These are phyloP conservation scores for Trichoderma koningii DNA, from an alignment of 2,329 filamentous ascomycete genomes.

Conservation along the genomic window DNA sequence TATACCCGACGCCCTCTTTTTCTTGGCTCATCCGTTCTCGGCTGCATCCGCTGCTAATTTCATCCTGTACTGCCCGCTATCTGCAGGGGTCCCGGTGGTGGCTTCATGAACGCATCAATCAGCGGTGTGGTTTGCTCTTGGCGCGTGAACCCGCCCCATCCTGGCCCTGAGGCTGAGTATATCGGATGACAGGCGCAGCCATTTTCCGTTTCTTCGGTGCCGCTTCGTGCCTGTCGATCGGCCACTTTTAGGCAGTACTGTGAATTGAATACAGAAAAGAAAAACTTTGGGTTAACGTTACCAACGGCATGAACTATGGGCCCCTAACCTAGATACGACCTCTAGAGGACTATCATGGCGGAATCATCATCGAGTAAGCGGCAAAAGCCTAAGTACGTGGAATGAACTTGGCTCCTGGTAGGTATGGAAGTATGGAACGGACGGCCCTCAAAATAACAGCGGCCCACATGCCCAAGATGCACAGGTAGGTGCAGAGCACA, in stretches of 20 bases:
- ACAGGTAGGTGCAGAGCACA: background rate
- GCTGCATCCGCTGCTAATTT: slow-evolving; percentile 12
- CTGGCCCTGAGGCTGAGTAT: slow-evolving; percentile 18
- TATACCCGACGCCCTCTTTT: background rate
- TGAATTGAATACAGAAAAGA: background rate
- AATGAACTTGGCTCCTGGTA: background rate
- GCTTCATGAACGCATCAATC: slow-evolving; percentile 3
- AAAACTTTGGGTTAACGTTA: slow-evolving; percentile 1
- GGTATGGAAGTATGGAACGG: background rate
- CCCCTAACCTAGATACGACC: background rate
- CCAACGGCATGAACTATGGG: background rate
- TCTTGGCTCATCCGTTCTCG: background rate
- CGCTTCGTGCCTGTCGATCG: slow-evolving; percentile 16
- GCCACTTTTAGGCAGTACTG: background rate
- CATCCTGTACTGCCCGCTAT: background rate
- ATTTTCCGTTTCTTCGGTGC: background rate
- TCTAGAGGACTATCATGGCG: background rate
- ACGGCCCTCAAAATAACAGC: background rate
- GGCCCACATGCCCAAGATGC: background rate
- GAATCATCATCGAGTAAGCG: background rate
- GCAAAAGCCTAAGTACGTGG: background rate
- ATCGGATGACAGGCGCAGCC: background rate
- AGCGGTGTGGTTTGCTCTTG: slow-evolving; percentile 13
- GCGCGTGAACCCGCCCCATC: background rate
- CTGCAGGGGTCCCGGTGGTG: slow-evolving; percentile 2